phyloP scores from a whole-genome alignment of 208 protist species.

The Acanthamoeba castellanii region DNA sequence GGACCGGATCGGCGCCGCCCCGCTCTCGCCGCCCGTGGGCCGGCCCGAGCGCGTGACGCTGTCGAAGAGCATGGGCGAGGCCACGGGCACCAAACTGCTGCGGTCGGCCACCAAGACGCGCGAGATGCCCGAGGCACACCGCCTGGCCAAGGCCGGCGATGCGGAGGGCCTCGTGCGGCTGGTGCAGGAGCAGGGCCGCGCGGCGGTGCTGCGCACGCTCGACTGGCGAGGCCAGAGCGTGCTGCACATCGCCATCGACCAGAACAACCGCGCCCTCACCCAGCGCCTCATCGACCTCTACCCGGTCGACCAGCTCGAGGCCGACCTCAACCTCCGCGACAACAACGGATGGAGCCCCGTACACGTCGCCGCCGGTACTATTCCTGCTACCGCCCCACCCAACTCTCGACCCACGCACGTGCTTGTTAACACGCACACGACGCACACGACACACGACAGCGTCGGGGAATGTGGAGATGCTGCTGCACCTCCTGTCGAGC shows the following conservation, averaged over 20 bases:
- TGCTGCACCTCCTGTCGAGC: constrained; percentile 8
- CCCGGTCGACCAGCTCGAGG: not conserved
- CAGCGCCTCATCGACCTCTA: not conserved
- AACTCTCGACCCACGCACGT: too few species aligned
- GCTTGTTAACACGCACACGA: too few species aligned
- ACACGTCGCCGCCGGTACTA: constrained; percentile 1
- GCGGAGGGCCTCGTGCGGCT: not conserved
- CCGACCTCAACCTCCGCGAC: not conserved
- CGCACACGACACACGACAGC: not conserved
- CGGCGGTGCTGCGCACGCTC: not conserved
- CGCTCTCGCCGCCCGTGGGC: too few species aligned
- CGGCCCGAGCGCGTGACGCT: not conserved
- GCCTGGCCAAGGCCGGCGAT: constrained; percentile 20
- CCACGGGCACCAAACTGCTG: not conserved
- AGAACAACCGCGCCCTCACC: constrained; percentile 7
- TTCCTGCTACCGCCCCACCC: too few species aligned
- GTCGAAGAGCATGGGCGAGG: constrained; percentile 11
- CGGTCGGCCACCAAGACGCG: not conserved
- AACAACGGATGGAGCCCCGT: constrained; percentile 26
- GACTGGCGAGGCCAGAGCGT: constrained; percentile 23
- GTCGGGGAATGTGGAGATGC: constrained; percentile 2
- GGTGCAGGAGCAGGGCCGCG: not conserved
- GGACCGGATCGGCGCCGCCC: not conserved
- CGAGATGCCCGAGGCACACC: constrained; percentile 21
- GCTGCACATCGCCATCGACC: constrained; percentile 16